Evolutionary conservation across 2,329 filamentous ascomycete genomes (phyloP).

Genomic region (Colletotrichum tamarilloi): DNA sequence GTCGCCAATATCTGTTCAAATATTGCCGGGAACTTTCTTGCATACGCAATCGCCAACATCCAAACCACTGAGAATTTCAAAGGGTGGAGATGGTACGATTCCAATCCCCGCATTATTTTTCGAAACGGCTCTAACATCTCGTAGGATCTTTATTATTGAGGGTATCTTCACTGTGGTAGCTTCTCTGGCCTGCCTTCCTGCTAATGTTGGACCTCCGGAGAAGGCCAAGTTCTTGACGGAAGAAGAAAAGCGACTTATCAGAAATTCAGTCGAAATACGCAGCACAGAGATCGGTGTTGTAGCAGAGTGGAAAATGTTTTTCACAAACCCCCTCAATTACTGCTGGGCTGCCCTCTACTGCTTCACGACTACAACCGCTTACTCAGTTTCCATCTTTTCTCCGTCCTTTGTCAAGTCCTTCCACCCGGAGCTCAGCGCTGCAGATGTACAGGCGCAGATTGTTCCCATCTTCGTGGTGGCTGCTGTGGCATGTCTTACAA

Average conservation of each 20-base stretch:
- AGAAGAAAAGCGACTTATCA: slow-evolving; percentile 25
- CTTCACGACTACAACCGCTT: slow-evolving; percentile 36
- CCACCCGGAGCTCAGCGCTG: slow-evolving; percentile 24
- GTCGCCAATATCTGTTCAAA: slow-evolving; percentile 40
- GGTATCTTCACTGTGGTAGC: slow-evolving; percentile 40
- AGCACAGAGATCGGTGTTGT: slow-evolving; percentile 5
- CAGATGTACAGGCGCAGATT: slow-evolving; percentile 34
- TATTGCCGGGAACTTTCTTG: slow-evolving; percentile 39
- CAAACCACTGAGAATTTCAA: slow-evolving; percentile 36
- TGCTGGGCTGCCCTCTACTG: slow-evolving; percentile 35
- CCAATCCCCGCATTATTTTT: accelerated
- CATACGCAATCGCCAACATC: slow-evolving; percentile 41
- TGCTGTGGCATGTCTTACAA: slow-evolving; percentile 26
- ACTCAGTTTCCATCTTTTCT: slow-evolving; percentile 37
- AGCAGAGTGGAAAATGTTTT: slow-evolving; percentile 35
- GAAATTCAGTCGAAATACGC: slow-evolving; percentile 10
- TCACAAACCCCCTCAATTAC: slow-evolving; percentile 37
- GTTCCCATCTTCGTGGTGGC: slow-evolving; percentile 37
- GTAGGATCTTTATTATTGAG: slow-evolving; percentile 51
- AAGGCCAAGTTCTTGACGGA: slow-evolving; percentile 35
- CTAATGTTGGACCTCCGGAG: slow-evolving; percentile 31
- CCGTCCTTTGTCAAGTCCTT: slow-evolving; percentile 37
- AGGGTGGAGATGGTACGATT: slow-evolving; percentile 39
- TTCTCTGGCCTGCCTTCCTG: slow-evolving; percentile 38
- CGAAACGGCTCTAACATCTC: background rate